phyloP scores from a whole-genome alignment of 2,329 filamentous ascomycete species.

The Diaporthe longicolla region DNA sequence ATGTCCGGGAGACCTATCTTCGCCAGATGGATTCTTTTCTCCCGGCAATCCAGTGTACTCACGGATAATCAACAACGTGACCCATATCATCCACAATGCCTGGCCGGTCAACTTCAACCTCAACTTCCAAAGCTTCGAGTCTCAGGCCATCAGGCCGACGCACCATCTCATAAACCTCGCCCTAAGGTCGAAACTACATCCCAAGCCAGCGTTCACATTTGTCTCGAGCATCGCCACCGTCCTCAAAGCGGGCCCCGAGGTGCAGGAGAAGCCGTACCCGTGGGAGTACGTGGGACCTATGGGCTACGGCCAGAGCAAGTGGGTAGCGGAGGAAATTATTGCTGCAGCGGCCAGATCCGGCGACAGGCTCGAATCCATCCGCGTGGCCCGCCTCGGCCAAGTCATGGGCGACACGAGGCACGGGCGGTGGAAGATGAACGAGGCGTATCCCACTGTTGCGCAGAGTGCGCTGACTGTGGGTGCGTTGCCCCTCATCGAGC shows the following conservation, averaged over 20 bases:
- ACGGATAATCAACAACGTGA: not conserved
- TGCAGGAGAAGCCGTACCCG: constrained; percentile 46
- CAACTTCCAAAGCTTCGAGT: constrained; percentile 46
- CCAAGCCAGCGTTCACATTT: constrained; percentile 22
- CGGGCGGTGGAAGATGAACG: constrained; percentile 29
- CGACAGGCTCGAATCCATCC: constrained; percentile 46
- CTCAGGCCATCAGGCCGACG: constrained; percentile 58
- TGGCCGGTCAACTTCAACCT: constrained; percentile 36
- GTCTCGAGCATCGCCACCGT: constrained; percentile 30
- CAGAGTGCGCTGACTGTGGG: constrained; percentile 32
- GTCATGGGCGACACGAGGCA: constrained; percentile 48
- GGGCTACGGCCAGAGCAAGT: constrained; percentile 56
- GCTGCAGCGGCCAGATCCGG: constrained; percentile 47
- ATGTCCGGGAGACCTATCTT: constrained; percentile 14
- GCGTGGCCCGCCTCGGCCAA: constrained; percentile 54
- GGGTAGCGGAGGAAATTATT: constrained; percentile 54
- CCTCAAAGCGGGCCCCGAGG: constrained; percentile 24
- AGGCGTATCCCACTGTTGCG: constrained; percentile 26
- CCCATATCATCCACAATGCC: constrained; percentile 19
- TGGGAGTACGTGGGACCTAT: constrained; percentile 46
- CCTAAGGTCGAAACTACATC: constrained; percentile 45
- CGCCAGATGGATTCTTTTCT: not conserved
- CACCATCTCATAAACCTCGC: constrained; percentile 52
- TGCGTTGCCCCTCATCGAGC: constrained; percentile 25
- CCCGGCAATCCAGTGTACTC: not conserved